These are phyloP conservation scores for Citeromyces nyonsensis DNA, from an alignment of 805 yeast species.

Conservation along the genomic window DNA sequence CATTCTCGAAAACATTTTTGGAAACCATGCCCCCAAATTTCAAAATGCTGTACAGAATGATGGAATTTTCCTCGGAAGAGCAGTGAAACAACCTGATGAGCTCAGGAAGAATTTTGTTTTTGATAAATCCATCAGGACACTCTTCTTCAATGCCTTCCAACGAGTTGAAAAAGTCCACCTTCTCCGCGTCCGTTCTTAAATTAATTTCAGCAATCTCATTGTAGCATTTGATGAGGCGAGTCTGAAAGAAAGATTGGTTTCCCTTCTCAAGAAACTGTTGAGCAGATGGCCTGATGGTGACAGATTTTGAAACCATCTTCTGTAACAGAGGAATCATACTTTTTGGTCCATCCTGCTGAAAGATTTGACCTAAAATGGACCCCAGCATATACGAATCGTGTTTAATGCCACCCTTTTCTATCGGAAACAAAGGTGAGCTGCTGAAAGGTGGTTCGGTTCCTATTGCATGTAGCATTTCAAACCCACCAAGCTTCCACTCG, in stretches of 20 bases:
- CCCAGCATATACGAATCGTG: too few relatives aligned
- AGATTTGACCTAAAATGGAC: conserved; percentile 2
- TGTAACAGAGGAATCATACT: conserved; percentile 18
- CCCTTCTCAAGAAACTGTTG: conserved; percentile 19
- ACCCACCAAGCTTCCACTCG: conserved; percentile 76
- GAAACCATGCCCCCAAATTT: conserved; percentile 16
- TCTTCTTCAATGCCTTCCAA: conserved; percentile 17
- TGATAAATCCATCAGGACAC: conserved; percentile 37
- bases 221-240: conserved; percentile 33
- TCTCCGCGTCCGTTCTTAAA: conserved; percentile 36
- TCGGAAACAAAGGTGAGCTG: conserved; percentile 18
- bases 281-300: conserved; percentile 21
- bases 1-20: conserved; percentile 18
- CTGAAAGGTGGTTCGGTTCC: not conserved
- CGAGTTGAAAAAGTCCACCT: conserved; percentile 25
- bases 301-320: conserved; percentile 20
- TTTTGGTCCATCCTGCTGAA: conserved; percentile 17
- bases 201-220: conserved; percentile 39
- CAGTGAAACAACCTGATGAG: conserved; percentile 27
- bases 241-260: conserved; percentile 17
- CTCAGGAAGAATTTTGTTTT: conserved; percentile 57
- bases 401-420: conserved; percentile 42
- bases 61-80: conserved; percentile 9
- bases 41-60: conserved; percentile 23
- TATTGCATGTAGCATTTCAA: conserved; percentile 54